phyloP scores from a whole-genome alignment of 345 rosid genomes.

The Syzygium jambos region DNA sequence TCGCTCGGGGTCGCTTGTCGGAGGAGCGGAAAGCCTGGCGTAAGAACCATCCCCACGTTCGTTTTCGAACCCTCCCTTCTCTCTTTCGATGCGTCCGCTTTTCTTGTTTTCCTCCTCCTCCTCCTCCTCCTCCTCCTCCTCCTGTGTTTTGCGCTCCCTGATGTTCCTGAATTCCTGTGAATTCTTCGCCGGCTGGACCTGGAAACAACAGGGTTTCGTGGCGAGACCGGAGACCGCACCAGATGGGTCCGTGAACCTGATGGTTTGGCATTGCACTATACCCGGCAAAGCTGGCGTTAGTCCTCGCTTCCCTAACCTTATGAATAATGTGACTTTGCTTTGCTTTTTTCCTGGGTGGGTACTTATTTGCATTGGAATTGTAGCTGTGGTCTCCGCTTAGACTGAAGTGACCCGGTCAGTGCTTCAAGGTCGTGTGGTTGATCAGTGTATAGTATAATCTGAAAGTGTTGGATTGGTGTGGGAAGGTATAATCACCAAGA shows the following conservation, averaged over 20 bases:
- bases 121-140: background rate
- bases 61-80: conserved; percentile 7
- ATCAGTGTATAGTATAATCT: background rate
- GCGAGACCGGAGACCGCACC: conserved; percentile 76
- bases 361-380: background rate
- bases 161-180: background rate
- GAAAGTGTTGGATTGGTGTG: background rate
- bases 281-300: conserved; percentile 95
- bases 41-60: conserved; percentile 88
- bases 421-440: background rate
- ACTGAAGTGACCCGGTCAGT: background rate
- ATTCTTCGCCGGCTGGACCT: background rate
- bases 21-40: conserved; percentile 98
- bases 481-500: background rate
- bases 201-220: conserved; percentile 61
- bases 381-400: background rate
- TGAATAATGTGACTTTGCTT: background rate
- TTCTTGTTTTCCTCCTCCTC: background rate
- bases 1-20: conserved; percentile 89
- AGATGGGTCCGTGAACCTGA: conserved; percentile 84
- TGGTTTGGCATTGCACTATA: conserved; percentile 92
- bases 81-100: background rate
- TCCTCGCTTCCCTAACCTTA: background rate
- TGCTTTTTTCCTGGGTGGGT: background rate
- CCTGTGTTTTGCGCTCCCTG: background rate